A percentile compares a stretch with the other conserved stretches of the same genome.
Evolutionary conservation across 805 yeast genomes (phyloP).

Genomic region (Candida quercuum): DNA sequence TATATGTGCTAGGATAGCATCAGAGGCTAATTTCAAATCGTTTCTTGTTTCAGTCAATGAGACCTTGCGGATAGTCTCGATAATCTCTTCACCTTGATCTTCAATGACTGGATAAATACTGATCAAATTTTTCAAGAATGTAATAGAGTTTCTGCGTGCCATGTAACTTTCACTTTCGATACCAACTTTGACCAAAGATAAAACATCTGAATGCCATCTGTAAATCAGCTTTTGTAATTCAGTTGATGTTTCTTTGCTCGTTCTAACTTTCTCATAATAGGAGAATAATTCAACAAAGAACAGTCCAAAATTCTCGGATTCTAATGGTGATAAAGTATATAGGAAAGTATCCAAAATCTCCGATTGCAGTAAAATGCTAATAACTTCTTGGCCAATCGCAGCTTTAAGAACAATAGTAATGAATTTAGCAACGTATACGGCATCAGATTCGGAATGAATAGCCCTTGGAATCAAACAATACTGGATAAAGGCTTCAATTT

Average conservation of each 20-base stretch:
- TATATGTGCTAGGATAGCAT: conserved; percentile 63
- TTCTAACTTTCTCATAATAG: conserved; percentile 42
- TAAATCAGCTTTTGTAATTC: conserved; percentile 35
- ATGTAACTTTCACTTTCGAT: conserved; percentile 53
- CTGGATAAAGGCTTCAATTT: conserved; percentile 41
- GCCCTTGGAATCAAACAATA: conserved; percentile 72
- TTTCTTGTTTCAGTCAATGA: conserved; percentile 57
- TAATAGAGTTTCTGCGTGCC: conserved; percentile 75
- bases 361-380: conserved; percentile 43
- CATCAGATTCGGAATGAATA: conserved; percentile 77
- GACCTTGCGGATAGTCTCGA: conserved; percentile 42
- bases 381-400: conserved; percentile 34
- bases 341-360: conserved; percentile 51
- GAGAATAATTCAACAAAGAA: conserved; percentile 56
- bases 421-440: conserved; percentile 62
- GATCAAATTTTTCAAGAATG: conserved; percentile 62
- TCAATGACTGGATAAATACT: conserved; percentile 63
- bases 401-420: conserved; percentile 43
- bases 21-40: conserved; percentile 74
- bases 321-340: conserved; percentile 65
- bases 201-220: conserved; percentile 49
- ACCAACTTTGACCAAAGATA: conserved; percentile 24
- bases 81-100: conserved; percentile 54
- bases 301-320: conserved; percentile 78
- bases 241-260: conserved; percentile 20